Base-by-base conservation (phyloP, 129 eudicot species). In the Tagetes patula region DNA sequence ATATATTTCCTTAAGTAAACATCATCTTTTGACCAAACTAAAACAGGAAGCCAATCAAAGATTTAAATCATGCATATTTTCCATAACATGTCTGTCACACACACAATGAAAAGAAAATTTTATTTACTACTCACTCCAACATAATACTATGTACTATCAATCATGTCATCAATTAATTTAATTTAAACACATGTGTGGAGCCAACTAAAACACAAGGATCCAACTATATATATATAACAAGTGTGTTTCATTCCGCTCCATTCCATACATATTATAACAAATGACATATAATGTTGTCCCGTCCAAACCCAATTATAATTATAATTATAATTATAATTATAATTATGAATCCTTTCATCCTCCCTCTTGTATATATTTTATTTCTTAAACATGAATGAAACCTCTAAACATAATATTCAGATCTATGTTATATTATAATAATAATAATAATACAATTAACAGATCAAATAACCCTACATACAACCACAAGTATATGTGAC, bases 201-300 rank as follows among this genome's bases (percentile, higher is more conserved):
- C 69, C 60, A 45, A 59, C 37, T 42, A 34, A 43, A 56, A 67
- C 60, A 55, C 40, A 9, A 43, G 9, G 39, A 76, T 76, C 69
- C 53, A 76, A 67, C 69, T 37, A 68, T 68, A 45, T 33, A 12
- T 31, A 41, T 65, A 5, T 61, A 11, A 1, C 42, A 20, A 20
- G 27, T 20, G 27, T 20, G 27, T 20, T 20, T 20, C 27, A 20
- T 20, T 20, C 27, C 27, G 27, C 27, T 20, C 27, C 27, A 20
- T 20, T 20, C 27, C 27, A 60, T 60, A 60, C 42, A 60, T 60
- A 12, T 60, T 58, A 58, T 31, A 31, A 34, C 8, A 59, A 8
- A 65, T n/a, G 30, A 73, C 37, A 63, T n/a, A 32, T 11, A 63
- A 63, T 61, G 38, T 49, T 67, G 52, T 32, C 46, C 59, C 27